Base-by-base conservation (phyloP, 495 filamentous ascomycete species). In the Lophiostoma macrostomum region DNA sequence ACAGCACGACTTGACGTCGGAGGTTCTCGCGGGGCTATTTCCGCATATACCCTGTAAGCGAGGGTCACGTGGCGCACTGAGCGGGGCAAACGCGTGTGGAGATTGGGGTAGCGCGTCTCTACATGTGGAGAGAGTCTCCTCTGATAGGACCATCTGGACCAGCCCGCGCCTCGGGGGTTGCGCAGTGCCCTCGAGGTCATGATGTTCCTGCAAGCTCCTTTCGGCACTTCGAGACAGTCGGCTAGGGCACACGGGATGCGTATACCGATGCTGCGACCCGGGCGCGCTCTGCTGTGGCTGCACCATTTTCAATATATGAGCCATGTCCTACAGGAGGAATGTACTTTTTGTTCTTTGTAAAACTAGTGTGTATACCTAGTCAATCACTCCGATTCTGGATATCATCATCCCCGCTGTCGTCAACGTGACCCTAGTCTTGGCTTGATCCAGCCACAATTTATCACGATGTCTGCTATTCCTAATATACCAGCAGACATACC, bases 391-490 rank as follows among this genome's bases (percentile, higher is more conserved):
- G n/a, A 32, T 32, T 32, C 7, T 32, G 7, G 29, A 7, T 32
- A 7, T n/a, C 29, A 32, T n/a, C 29, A 32, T 8, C 29, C 29
- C 29, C 8, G 29, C 29, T 32, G 29, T 40, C 37, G 4, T 13
- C 32, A n/a, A n/a, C n/a, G n/a, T n/a, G n/a, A n/a, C n/a, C n/a
- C n/a, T n/a, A n/a, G n/a, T n/a, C n/a, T n/a, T 40, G 6, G 12
- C 7, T 38, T 38, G 7, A 11, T 7, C 14, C 7, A 5, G 13
- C 19, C 7, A 38, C 14, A 38, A 7, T 23, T 32, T 12, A 14
- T 36, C 32, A 30, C 23, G 18, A 58, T 58, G 54, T 58, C 54
- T 8, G 54, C 54, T 20, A 34, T 58, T 13, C 54, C 54, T 18
- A 45, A 51, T 32, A 29, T 58, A 11, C 54, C 54, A 2, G 24